Base-by-base conservation (phyloP, 129 eudicot species). In the Artemisia argyi region DNA sequence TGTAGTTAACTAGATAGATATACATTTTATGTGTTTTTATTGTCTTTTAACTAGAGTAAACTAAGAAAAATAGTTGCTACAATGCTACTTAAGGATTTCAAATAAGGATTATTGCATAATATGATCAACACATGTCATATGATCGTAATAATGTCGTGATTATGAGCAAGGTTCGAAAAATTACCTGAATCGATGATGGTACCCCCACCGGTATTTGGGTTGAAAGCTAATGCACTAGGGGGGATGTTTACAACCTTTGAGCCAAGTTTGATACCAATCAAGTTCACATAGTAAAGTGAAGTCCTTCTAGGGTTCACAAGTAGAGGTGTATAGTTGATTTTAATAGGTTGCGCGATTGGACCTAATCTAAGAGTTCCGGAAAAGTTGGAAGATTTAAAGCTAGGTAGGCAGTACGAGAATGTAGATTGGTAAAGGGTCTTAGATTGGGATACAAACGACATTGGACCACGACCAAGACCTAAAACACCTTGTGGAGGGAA, bases 381-480 rank as follows among this genome's bases (percentile, higher is more conserved):
- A 52, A 90, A 95, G 42, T 81, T 86, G 13, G 73, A 66, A 1
- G 97, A 86, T 69, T 86, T 95, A 69, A 86, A 90, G 61, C 99
- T 86, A n/a, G 99, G 99, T 16, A 95, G 68, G 68, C 99, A 95
- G 47, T 95, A 95, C 0, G 99, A 93, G 82, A 93, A 93, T 26
- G 87, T 93, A 71, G 97, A 87, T 17, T 68, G 15, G 83, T 89
- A 93, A 14, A 93, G 91, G 67, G 79, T 76, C 26, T 83, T 72
- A 14, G 96, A 76, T 80, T 93, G 98, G 35, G 96, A 82, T 51
- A 87, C 63, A 6, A 93, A 76, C 1, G 98, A 93, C 42, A 86
- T 24, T 5, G 98, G 92, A 58, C 98, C 98, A 57, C 97, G 96
- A 44, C 97, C 99, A 28, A 95, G 82, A 24, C 99, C 99, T 78